These are phyloP conservation scores for Microsporum audouinii DNA, from an alignment of 2,329 filamentous ascomycete species.

Conservation along the genomic window DNA sequence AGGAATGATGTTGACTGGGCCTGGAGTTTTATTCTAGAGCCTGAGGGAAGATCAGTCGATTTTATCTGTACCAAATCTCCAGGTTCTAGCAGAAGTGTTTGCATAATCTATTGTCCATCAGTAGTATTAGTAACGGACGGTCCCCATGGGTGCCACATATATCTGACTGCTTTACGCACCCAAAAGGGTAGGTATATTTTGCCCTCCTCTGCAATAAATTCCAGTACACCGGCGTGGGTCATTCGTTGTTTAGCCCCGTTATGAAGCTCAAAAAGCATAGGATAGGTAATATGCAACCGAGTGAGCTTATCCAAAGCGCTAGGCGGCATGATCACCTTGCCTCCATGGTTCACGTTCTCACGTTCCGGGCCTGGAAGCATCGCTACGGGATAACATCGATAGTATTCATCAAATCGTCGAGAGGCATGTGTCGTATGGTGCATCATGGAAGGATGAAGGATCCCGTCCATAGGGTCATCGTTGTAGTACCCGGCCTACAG, in stretches of 20 bases:
- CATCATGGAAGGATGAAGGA: conserved; percentile 43
- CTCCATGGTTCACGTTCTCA: conserved; percentile 84
- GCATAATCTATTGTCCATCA: conserved; percentile 65
- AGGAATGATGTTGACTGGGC: conserved; percentile 88
- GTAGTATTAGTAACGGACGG: conserved; percentile 5
- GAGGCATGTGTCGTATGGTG: conserved; percentile 36
- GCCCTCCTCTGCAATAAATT: conserved; percentile 96
- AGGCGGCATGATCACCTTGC: conserved; percentile 95
- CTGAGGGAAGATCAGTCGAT: conserved; percentile 81
- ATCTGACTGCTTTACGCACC: conserved; percentile 41
- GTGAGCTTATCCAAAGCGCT: conserved; percentile 96
- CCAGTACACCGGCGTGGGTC: conserved; percentile 87
- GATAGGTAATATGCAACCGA: conserved; percentile 89
- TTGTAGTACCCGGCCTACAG: conserved; percentile 35
- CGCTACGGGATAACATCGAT: conserved; percentile 86
- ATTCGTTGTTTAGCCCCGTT: conserved; percentile 71
- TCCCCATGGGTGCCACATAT: neutral
- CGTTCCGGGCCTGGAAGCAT: conserved; percentile 89
- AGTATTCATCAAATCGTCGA: conserved; percentile 95
- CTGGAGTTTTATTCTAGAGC: conserved; percentile 90
- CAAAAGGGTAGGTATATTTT: conserved; percentile 93
- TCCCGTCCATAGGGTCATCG: conserved; percentile 42
- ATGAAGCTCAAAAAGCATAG: conserved; percentile 89
- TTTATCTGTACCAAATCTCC: conserved; percentile 93
- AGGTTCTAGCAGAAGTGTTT: conserved; percentile 75